Base-by-base conservation (phyloP, 495 filamentous ascomycete genomes). In the Penicillium verhagenii region DNA sequence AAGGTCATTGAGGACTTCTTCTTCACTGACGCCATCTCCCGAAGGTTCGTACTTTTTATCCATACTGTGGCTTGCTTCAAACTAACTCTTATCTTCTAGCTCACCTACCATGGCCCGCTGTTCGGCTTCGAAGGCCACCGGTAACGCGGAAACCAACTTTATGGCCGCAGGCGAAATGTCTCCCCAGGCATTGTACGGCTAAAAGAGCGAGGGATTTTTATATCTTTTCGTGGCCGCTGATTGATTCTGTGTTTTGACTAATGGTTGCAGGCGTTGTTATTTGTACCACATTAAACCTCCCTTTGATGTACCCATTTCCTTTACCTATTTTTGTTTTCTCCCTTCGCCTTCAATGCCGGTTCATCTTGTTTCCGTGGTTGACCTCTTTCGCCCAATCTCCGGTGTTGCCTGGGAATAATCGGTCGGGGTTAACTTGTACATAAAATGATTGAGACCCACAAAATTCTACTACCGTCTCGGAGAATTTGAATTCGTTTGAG, bases 61-160 rank as follows among this genome's bases (percentile, higher is more conserved):
- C 10, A 11, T 46, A 14, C 39, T 14, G 16, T 57, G 29, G 33
- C 11, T 28, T 3, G 3, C 18, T 28, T 33, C 47, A 40, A 45
- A 35, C 72, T 82, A 60, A 73, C 37, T 42, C 28, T 53, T 24
- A 10, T 46, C 14, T 53, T 28, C 10, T 60, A 95, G 91, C 74
- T 96, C 91, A 45, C 91, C 93, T 29, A 98, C 94, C 28, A 98
- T 98, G 94, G 92, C 94, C 24, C 84, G 94, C 62, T 96, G 91
- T 76, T 92, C 90, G 14, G 92, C 88, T 37, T 88, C 91, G 45
- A 96, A 94, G 78, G 80, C 77, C 48, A 76, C 74, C 16, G 79
- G 79, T 40, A 82, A 82, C 59, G 85, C 91, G 21, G 74, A 90
- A 63, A 93, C 85, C 21, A 92, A 94, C 76, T 88, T 92, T 65